These are phyloP conservation scores for Venturia carpophila DNA, from an alignment of 2,329 filamentous ascomycete species.

Conservation along the genomic window DNA sequence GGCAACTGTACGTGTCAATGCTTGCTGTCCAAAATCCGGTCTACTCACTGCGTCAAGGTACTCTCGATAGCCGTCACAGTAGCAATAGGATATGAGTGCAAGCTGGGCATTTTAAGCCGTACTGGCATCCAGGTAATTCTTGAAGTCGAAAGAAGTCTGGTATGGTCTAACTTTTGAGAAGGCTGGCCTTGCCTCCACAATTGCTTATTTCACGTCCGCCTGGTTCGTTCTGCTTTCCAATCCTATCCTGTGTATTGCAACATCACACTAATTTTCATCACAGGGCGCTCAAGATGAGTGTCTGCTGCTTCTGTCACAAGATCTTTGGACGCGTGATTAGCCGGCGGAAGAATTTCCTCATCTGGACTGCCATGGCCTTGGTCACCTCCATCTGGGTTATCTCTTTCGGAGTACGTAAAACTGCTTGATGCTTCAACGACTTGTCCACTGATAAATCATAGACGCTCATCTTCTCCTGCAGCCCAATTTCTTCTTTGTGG, in stretches of 20 bases:
- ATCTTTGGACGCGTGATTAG: conserved; percentile 3
- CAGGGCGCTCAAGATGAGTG: conserved; percentile 3
- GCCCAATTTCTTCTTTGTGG: neutral
- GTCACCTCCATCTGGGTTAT: neutral
- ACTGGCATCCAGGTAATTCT: neutral
- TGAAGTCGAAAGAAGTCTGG: neutral
- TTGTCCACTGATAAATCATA: neutral
- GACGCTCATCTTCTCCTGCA: conserved; percentile 12
- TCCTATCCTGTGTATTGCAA: too few species aligned
- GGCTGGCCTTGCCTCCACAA: neutral
- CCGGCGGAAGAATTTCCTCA: neutral
- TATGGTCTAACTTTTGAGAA: neutral
- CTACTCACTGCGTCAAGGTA: neutral
- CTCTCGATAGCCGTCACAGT: neutral
- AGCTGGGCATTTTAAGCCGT: neutral
- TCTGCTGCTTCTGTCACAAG: conserved; percentile 2
- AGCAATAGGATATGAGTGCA: neutral
- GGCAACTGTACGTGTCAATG: neutral
- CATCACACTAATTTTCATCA: neutral
- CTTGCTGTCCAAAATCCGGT: neutral
- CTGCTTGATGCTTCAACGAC: neutral
- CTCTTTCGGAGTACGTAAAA: conserved; percentile 4
- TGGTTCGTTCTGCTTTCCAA: neutral
- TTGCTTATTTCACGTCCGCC: neutral
- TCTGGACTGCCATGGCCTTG: neutral